Evolutionary conservation across 805 yeast species (phyloP), one percentile per base, ranked within the genome.

Genomic region (Candida montana): DNA sequence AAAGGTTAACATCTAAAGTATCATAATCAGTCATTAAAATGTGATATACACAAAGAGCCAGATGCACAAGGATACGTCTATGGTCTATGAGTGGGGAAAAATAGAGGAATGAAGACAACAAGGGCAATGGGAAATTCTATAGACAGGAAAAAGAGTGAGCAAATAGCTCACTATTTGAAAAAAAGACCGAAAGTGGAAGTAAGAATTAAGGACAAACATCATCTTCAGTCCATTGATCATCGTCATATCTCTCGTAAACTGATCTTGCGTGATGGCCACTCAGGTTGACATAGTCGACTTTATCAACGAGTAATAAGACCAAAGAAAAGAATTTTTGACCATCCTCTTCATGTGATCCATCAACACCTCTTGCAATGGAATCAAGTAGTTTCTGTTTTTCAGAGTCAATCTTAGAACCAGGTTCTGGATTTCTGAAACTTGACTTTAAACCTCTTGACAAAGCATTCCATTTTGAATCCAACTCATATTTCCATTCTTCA

Each of bases 351-450:
- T 76, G 73, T 33, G 76, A 71, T 7, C 95, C 95, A 61, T 87
- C 95, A 15, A 87, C 95, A 11, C 95, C 91, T 51, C 95, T 71
- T 36, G 75, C 69, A 35, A 87, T 81, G 39, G 84, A 75, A 60
- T 87, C 95, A 33, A 87, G 62, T 42, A 69, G 58, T 50, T 75
- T 76, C 29, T 69, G 67, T 42, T 75, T 76, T 32, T 77, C 80
- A 7, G 67, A 68, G 10, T 75, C 74, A 55, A 87, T 55, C 18
- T 65, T 62, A 2, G 78, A 64, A n/a, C 82, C 82, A 3, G 95
- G 95, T 1, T 71, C 62, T 0, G 95, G 95, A 49, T 79, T 81
- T 41, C 83, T 74, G 62, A 83, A 87, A 20, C 81, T 71, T 34
- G 80, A 74, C 58, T 78, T 81, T 56, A 83, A 65, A 5, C 63